Base-by-base conservation (phyloP, 1,284 basidiomycete species). In the Bondarzewia mesenterica region DNA sequence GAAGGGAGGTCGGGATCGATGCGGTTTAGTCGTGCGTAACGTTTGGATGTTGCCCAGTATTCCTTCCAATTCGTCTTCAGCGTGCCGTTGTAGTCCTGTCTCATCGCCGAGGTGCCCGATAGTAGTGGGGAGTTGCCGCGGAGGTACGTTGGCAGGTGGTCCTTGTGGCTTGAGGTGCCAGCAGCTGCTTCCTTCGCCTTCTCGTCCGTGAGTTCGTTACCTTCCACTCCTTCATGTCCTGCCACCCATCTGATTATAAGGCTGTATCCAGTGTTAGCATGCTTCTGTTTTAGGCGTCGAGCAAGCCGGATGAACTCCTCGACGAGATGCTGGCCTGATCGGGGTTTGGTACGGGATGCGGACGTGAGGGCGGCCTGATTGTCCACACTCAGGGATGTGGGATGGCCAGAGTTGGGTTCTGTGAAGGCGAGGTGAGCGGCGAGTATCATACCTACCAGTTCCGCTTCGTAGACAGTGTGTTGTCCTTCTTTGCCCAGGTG, bases 381-480 rank as follows among this genome's bases (percentile, higher is more conserved):
- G 16, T 44, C 43, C 1, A 44, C 12, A 0, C 16, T 14, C 1
- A 44, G 29, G 5, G 43, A 44, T 16, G 38, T 6, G 2, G 43
- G 12, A 4, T 32, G 43, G 14, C 7, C 2, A 5, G 16, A 8
- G 14, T 18, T 14, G 6, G 26, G 1, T 20, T 29, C 43, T 5
- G 7, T 8, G 4, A 3, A 1, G 3, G 35, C 16, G 0, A 44
- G 43, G 4, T 29, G 16, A 0, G 21, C 4, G 5, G 22, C 43
- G 0, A 47, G 10, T 8, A 41, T 10, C 2, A 47, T 26, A 1
- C 46, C 46, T 0, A 32, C 38, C 1, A 47, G 12, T 5, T 47
- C 46, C 1, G 46, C 46, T 20, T 47, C 46, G 14, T 41, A 47
- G 2, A 47, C 46, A 1, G 47, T 43, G 21, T 48, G 41, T 15